Conservation (phyloP, 129 eudicot species). For the Heracleum sosnowskyi region DNA sequence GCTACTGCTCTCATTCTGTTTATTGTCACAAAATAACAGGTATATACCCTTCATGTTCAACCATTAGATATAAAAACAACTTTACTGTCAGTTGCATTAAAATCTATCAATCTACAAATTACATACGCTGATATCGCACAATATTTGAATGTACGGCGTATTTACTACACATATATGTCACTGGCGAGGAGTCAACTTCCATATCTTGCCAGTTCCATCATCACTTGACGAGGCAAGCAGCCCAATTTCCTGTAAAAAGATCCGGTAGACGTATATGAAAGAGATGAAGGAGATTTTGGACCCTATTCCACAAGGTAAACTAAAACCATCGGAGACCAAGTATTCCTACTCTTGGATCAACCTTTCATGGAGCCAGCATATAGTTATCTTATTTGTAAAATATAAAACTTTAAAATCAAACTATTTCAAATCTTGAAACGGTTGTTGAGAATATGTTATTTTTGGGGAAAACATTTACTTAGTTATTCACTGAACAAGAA, state of each 20-base stretch:
- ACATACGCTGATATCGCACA: neutral
- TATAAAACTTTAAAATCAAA: neutral
- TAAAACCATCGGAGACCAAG: neutral
- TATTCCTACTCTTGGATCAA: neutral
- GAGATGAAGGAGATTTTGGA: neutral
- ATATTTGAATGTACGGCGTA: neutral
- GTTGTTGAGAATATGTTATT: neutral
- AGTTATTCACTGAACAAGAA: too few species aligned
- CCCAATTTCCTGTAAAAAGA: conserved; percentile 38
- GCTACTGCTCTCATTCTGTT: conserved; percentile 1
- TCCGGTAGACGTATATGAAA: neutral
- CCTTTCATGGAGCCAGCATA: neutral
- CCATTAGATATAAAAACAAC: neutral
- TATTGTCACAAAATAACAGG: neutral
- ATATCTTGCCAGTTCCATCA: conserved; percentile 80
- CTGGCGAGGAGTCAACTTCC: conserved; percentile 41
- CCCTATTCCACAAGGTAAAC: neutral
- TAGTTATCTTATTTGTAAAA: neutral
- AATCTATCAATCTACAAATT: neutral
- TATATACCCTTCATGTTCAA: neutral
- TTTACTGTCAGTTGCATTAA: neutral
- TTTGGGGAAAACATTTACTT: neutral
- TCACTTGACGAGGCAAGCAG: conserved; percentile 92
- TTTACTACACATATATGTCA: conserved; percentile 8
- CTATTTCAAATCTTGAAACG: neutral